These are phyloP conservation scores for Colletotrichum sp. DNA, from an alignment of 2,329 filamentous ascomycete species.

Conservation along the genomic window DNA sequence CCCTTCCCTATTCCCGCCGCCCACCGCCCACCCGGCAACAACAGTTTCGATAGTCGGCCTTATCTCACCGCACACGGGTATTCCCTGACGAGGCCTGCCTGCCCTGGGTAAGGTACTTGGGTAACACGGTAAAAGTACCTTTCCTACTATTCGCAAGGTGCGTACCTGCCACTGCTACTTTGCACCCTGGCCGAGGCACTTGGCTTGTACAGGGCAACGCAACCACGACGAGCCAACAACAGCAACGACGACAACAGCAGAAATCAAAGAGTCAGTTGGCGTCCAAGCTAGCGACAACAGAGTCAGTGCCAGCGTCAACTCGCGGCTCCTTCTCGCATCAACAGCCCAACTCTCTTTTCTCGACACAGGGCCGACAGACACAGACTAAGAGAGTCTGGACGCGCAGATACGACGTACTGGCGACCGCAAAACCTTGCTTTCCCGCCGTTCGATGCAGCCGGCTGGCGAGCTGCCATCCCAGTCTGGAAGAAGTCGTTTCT, in stretches of 20 bases:
- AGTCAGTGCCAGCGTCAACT: constrained; percentile 12
- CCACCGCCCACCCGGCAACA: background rate
- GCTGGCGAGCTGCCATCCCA: background rate
- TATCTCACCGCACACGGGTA: constrained; percentile 3
- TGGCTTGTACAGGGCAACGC: constrained; percentile 4
- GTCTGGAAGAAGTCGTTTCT: background rate
- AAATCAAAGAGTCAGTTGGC: background rate
- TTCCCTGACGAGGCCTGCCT: background rate
- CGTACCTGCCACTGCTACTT: background rate
- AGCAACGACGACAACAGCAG: background rate
- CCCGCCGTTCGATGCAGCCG: background rate
- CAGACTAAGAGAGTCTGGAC: background rate
- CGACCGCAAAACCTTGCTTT: background rate
- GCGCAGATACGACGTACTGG: constrained; percentile 4
- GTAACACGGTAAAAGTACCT: background rate
- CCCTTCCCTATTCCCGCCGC: background rate
- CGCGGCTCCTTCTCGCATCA: constrained; percentile 13
- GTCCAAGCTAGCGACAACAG: constrained; percentile 2
- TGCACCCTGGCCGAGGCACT: background rate
- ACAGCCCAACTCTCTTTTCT: background rate
- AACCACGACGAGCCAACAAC: background rate
- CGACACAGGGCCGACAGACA: background rate
- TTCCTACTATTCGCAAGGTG: background rate
- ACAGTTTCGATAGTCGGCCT: background rate
- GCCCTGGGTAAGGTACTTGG: background rate